phyloP scores from a whole-genome alignment of 371 early-diverging fungal species.

The Rhizomucor miehei region DNA sequence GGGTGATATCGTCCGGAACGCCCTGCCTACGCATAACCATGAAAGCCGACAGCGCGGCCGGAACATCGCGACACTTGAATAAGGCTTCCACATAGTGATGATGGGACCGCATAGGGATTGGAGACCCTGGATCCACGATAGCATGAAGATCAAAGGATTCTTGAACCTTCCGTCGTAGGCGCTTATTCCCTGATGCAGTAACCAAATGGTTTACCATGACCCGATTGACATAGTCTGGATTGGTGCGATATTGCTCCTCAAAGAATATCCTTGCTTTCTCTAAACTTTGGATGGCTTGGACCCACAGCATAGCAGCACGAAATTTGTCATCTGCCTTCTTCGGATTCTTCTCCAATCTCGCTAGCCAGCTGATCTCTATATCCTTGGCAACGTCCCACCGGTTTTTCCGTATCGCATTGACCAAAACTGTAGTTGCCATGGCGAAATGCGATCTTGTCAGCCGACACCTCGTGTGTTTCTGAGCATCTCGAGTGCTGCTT shows the following conservation, averaged over 20 bases:
- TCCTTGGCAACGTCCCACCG: slow-evolving; percentile 20
- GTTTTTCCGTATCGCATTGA: slow-evolving; percentile 32
- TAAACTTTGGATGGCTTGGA: slow-evolving; percentile 23
- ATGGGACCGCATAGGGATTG: slow-evolving; percentile 12
- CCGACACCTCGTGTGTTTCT: neutral
- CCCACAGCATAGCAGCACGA: slow-evolving; percentile 33
- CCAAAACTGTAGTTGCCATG: slow-evolving; percentile 31
- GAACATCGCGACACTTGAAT: slow-evolving; percentile 43
- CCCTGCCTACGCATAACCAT: slow-evolving; percentile 24
- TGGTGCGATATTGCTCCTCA: slow-evolving; percentile 17
- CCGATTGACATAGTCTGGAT: slow-evolving; percentile 17
- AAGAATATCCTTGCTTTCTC: slow-evolving; percentile 23
- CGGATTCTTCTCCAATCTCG: slow-evolving; percentile 5
- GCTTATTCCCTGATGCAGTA: slow-evolving; percentile 20
- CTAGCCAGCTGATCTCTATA: slow-evolving; percentile 7
- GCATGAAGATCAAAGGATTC: slow-evolving; percentile 15
- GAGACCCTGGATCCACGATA: neutral
- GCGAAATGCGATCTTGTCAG: neutral
- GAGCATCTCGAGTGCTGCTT: slow-evolving; percentile 13
- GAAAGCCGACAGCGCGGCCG: slow-evolving; percentile 34
- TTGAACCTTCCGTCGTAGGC: slow-evolving; percentile 17
- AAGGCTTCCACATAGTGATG: slow-evolving; percentile 31
- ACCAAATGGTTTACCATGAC: slow-evolving; percentile 45
- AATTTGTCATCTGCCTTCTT: slow-evolving; percentile 18
- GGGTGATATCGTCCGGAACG: slow-evolving; percentile 37